Evolutionary conservation across 2,329 filamentous ascomycete species (phyloP).

Genomic region (Ceratocystis variospora): DNA sequence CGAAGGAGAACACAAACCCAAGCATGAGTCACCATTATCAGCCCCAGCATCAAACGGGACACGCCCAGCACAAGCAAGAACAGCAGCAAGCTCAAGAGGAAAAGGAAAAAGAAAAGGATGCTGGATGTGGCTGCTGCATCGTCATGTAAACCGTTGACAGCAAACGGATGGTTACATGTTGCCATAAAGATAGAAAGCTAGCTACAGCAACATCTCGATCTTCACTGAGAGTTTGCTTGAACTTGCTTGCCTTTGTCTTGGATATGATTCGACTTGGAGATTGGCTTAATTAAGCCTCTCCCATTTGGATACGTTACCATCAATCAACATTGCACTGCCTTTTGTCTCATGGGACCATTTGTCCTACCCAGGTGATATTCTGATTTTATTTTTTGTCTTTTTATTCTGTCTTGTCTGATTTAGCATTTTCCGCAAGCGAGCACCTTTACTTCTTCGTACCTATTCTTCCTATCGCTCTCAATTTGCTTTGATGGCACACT

Average conservation of each 20-base stretch:
- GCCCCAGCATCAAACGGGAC: not conserved
- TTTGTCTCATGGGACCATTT: no score
- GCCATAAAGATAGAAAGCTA: not conserved
- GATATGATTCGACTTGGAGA: no score
- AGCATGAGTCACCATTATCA: not conserved
- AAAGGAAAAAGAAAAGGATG: conserved; percentile 31
- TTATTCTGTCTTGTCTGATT: conserved; percentile 4
- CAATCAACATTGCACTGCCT: no score
- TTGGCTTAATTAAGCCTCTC: no score
- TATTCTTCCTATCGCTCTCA: not conserved
- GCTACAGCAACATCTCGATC: not conserved
- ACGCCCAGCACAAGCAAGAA: conserved; percentile 17
- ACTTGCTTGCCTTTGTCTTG: conserved; percentile 1
- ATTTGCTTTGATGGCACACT: not conserved
- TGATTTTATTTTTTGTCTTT: not conserved
- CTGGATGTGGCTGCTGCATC: conserved; percentile 38
- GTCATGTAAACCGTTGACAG: conserved; percentile 30
- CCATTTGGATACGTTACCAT: no score
- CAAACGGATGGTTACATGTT: not conserved
- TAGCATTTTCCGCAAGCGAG: conserved; percentile 11
- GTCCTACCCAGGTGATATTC: not conserved
- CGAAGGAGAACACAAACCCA: not conserved
- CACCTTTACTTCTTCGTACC: conserved; percentile 1
- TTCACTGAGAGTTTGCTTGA: not conserved
- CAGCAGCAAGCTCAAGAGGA: conserved; percentile 24